Evolutionary conservation across 257 asterid species (phyloP).

Genomic region (Cinchona pubescens): DNA sequence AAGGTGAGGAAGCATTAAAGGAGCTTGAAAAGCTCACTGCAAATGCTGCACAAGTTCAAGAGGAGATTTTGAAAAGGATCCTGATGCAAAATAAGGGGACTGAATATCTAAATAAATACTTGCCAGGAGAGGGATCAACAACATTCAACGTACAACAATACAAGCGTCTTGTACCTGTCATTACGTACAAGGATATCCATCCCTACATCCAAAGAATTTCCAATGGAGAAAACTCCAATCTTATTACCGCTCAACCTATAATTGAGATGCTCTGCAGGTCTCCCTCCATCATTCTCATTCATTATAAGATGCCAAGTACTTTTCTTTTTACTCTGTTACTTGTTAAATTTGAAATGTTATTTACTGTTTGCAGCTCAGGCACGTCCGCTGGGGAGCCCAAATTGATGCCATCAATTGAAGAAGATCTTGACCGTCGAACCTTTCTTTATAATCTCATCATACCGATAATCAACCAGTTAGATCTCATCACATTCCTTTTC

Average conservation of each 20-base stretch:
- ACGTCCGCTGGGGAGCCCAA: slow-evolving; percentile 82
- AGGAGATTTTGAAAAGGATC: slow-evolving; percentile 44
- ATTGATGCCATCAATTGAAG: slow-evolving; percentile 73
- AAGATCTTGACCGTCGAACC: slow-evolving; percentile 74
- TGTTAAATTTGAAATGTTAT: no score
- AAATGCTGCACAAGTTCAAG: slow-evolving; percentile 54
- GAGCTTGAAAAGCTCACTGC: slow-evolving; percentile 55
- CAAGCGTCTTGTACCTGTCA: slow-evolving; percentile 53
- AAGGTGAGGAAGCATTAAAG: slow-evolving; percentile 56
- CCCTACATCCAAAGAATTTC: slow-evolving; percentile 66
- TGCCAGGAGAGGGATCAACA: slow-evolving; percentile 25
- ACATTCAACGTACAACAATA: slow-evolving; percentile 30
- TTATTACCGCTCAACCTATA: slow-evolving; percentile 53
- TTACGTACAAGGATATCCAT: slow-evolving; percentile 50
- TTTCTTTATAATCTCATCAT: slow-evolving; percentile 68
- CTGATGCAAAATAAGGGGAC: slow-evolving; percentile 50
- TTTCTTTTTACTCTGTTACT: no score
- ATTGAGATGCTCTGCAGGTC: slow-evolving; percentile 82
- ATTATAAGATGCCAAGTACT: not conserved
- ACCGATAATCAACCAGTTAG: slow-evolving; percentile 72
- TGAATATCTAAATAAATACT: slow-evolving; percentile 48
- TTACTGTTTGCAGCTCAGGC: slow-evolving; percentile 56
- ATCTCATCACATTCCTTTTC: not conserved
- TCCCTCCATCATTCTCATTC: not conserved
- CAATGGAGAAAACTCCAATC: slow-evolving; percentile 55